Conservation (phyloP, 75 land plant species). For the Cryptomeria japonica region DNA sequence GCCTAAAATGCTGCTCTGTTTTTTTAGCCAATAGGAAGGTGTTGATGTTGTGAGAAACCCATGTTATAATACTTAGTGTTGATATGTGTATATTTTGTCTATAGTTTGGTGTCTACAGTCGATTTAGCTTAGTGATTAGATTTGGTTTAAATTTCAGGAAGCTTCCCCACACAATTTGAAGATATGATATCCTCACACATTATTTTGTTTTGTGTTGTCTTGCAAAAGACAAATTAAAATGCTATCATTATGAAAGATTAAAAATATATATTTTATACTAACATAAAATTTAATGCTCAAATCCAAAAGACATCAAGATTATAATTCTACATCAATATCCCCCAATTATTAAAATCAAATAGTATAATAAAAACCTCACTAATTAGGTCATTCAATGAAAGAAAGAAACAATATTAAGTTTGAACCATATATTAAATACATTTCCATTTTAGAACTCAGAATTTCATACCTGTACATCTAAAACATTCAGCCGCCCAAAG, state of each 20-base stretch:
- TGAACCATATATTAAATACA: neutral
- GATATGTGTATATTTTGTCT: too few species aligned
- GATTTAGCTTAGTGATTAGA: too few species aligned
- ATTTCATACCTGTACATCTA: slow-evolving; percentile 80
- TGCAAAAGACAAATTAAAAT: too few species aligned
- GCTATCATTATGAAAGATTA: neutral
- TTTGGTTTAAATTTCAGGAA: too few species aligned
- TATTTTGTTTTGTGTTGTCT: too few species aligned
- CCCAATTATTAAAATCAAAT: neutral
- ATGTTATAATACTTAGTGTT: too few species aligned
- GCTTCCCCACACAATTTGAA: too few species aligned
- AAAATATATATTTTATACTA: neutral
- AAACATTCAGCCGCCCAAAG: slow-evolving; percentile 89
- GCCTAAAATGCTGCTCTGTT: too few species aligned
- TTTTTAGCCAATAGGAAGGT: too few species aligned
- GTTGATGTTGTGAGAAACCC: too few species aligned
- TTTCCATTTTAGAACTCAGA: neutral
- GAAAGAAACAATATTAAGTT: neutral
- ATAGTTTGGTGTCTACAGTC: too few species aligned
- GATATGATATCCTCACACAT: too few species aligned
- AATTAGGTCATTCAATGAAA: neutral
- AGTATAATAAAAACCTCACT: neutral
- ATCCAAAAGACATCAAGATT: neutral
- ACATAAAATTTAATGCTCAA: neutral
- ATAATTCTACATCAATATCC: neutral